Conservation (phyloP, 176 grass and related monocot genomes). For the Musa beccarii region DNA sequence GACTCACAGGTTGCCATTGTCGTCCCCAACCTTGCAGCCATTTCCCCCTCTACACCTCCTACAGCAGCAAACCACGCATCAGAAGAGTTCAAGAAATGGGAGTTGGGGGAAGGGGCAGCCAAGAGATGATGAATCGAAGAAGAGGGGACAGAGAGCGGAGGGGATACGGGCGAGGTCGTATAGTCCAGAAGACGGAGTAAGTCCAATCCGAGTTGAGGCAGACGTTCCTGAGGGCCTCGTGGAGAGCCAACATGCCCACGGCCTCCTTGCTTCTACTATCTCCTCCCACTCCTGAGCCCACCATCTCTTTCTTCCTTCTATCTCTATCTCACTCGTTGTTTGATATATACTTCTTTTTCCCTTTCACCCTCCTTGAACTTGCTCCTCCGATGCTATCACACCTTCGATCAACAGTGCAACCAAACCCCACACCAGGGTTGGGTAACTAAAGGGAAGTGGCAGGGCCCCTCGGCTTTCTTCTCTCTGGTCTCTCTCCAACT, state of each 20-base stretch:
- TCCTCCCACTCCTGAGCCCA: conserved; percentile 40
- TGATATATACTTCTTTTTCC: conserved; percentile 25
- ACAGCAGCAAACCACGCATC: background rate
- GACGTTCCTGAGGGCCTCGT: conserved; percentile 86
- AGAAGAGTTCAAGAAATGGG: background rate
- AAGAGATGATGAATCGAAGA: background rate
- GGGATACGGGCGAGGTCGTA: conserved; percentile 84
- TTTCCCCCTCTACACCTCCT: conserved; percentile 94
- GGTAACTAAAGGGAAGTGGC: background rate
- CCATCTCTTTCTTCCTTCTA: conserved; percentile 34
- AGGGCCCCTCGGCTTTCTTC: background rate
- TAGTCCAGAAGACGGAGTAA: conserved; percentile 99
- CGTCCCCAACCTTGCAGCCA: conserved; percentile 95
- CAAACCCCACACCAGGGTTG: background rate
- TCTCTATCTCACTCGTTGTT: conserved; percentile 16
- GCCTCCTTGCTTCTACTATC: conserved; percentile 79
- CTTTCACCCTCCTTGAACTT: conserved; percentile 14
- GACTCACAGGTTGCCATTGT: conserved; percentile 95
- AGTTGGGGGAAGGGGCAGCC: too few species aligned
- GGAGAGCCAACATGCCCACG: conserved; percentile 94
- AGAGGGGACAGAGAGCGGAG: background rate
- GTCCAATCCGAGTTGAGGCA: conserved; percentile 98
- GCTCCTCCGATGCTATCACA: background rate
- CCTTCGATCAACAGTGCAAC: background rate
- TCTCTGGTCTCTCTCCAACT: background rate